Base-by-base conservation (phyloP, 495 filamentous ascomycete genomes). In the Mytilinidion resinicola region DNA sequence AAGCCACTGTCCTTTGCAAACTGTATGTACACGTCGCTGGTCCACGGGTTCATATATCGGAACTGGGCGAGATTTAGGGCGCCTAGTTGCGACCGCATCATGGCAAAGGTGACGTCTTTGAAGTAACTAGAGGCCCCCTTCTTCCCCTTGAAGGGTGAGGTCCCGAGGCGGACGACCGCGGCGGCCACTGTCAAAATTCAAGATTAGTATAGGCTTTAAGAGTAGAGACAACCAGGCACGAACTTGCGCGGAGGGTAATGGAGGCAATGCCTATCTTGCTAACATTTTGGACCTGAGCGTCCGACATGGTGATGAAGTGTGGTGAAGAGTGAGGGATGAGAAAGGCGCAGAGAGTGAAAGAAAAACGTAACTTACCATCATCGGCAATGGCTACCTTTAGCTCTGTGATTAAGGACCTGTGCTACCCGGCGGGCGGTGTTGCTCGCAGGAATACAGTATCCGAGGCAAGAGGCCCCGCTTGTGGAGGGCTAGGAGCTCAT, bases 1-100 rank as follows among this genome's bases (percentile, higher is more conserved):
- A 84, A 70, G 41, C 72, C 70, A 39, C 74, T 62, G 42, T 72
- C 62, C 53, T 80, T 77, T 57, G 76, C 75, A 44, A 72, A 70
- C 3, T 62, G 48, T 12, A 70, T 56, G 57, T 87, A 87, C 0
- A 63, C 65, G 9, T 73, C 70, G 43, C 74, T 70, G 15, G 80
- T 78, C 5, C 76, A 58, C 0, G 70, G 52, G 12, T 61, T 51
- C 1, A 78, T 11, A 43, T 70, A 66, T 59, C 69, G 64, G 41
- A 71, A 68, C 35, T 69, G 60, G 9, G 67, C 60, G 10, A 66
- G 53, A 44, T 15, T 68, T 35, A 69, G 46, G 51, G 53, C 44
- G 17, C 61, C 53, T 19, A 72, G 59, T 42, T 70, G 61, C 10
- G 61, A 47, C 6, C 72, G 63, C 36, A 70, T 60, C 41, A 56